Evolutionary conservation across 140 eudicot genomes (phyloP).

Genomic region (Oenanthe javanica): DNA sequence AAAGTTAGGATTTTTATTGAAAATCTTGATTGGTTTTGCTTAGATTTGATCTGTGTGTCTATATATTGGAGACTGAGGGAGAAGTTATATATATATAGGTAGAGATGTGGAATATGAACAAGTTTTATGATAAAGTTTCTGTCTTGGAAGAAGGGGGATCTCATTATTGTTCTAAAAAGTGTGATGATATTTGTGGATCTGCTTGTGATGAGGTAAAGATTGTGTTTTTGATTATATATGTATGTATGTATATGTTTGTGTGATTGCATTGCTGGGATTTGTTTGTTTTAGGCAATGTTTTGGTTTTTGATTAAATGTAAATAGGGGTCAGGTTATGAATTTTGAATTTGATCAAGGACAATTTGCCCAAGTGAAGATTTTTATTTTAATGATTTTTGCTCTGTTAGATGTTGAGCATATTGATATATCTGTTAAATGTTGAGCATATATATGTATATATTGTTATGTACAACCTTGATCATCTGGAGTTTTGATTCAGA

Average conservation of each 20-base stretch:
- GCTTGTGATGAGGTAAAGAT: constrained; percentile 45
- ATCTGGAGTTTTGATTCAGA: background rate
- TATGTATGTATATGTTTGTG: background rate
- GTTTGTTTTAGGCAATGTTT: background rate
- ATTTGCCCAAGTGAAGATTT: background rate
- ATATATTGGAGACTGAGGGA: background rate
- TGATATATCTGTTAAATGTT: constrained; percentile 36
- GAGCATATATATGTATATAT: constrained; percentile 5
- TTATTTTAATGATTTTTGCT: background rate
- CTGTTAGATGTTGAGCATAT: background rate
- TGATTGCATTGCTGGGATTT: constrained; percentile 10
- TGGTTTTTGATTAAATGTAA: background rate
- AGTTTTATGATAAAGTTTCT: constrained; percentile 46
- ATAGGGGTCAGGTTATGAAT: background rate
- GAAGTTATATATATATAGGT: background rate
- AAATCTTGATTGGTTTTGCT: constrained; percentile 1
- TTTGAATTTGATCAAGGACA: background rate
- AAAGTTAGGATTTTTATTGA: background rate
- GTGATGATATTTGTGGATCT: constrained; percentile 71
- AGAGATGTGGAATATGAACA: constrained; percentile 20
- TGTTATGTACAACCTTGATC: background rate
- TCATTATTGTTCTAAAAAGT: constrained; percentile 80
- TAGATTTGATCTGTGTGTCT: background rate
- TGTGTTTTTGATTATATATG: background rate
- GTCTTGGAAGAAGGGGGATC: constrained; percentile 83